phyloP scores from a whole-genome alignment of 257 asterid genomes.

The Capsicum pubescens region DNA sequence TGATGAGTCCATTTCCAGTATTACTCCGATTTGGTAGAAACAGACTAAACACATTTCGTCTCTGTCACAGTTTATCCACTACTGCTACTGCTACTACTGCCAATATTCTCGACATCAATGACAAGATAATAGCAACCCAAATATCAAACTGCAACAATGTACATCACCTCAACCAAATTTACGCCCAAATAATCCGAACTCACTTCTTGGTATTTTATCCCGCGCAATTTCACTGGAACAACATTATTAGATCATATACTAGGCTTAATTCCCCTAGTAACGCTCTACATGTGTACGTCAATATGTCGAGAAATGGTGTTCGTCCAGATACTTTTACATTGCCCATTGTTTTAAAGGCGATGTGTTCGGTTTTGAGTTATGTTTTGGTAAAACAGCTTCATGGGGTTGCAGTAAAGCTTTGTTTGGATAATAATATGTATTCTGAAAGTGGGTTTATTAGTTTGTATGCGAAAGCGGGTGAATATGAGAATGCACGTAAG shows the following conservation, averaged over 20 bases:
- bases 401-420: conserved; percentile 54
- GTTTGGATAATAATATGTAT: conserved; percentile 60
- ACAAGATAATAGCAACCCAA: conserved; percentile 49
- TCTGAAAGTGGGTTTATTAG: conserved; percentile 83
- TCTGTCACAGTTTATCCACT: background rate
- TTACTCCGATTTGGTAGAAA: conserved; percentile 23
- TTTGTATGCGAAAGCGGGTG: conserved; percentile 57
- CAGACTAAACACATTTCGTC: conserved; percentile 1
- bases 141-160: conserved; percentile 56
- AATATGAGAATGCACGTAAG: conserved; percentile 54
- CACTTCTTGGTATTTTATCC: conserved; percentile 57
- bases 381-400: conserved; percentile 55
- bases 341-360: conserved; percentile 68
- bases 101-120: conserved; percentile 19
- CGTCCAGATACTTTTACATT: conserved; percentile 67
- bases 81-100: background rate
- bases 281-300: conserved; percentile 56
- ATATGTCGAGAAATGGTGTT: conserved; percentile 67
- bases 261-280: conserved; percentile 61
- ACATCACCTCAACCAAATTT: conserved; percentile 57
- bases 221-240: conserved; percentile 69
- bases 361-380: conserved; percentile 46
- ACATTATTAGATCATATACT: conserved; percentile 64
- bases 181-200: conserved; percentile 58
- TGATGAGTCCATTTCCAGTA: background rate